Base-by-base conservation (phyloP, 257 asterid genomes). In the Solanum sparsipilum region DNA sequence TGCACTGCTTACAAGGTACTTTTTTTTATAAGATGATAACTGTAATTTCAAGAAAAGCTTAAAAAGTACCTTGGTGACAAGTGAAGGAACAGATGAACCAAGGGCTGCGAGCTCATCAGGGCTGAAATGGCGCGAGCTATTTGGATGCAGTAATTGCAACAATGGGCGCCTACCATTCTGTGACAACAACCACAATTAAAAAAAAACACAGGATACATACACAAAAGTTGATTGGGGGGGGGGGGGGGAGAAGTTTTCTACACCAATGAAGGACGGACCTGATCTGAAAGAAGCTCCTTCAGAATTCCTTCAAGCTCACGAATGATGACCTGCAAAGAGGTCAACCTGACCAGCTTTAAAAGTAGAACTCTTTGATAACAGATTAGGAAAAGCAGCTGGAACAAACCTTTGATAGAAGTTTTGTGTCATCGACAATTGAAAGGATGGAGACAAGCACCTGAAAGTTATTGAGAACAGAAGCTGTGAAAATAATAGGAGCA, bases 361-460 rank as follows among this genome's bases (percentile, higher is more conserved):
- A 31, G 84, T 44, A 8, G 70, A 73, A 60, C 44, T 71, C 41
- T 25, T 13, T 46, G 34, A 86, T 31, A 63, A 56, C 88, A 41
- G 32, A 10, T 25, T 58, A 35, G 75, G 23, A 87, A 82, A 38
- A 35, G 84, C 84, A 82, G 56, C 23, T 86, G 89, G 73, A 86
- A 67, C 92, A 86, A 88, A 97, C 99, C 99, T 96, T 94, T 16
- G 99, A 87, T 89, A 94, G 89, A 86, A 97, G 98, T 88, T 96
- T 97, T 39, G 99, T 97, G 95, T 97, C 99, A 89, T 96, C 99
- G 88, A 96, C 98, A 88, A 90, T 89, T 52, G 99, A 96, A 90
- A 97, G 91, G 87, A 97, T 90, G 93, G 93, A 92, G 86, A 91
- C 96, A 60, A 94, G 98, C 46, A 95, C 98, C 99, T 97, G 93